Conservation (phyloP, 768 basidiomycete genomes). For the Neoboletus magnificus region DNA sequence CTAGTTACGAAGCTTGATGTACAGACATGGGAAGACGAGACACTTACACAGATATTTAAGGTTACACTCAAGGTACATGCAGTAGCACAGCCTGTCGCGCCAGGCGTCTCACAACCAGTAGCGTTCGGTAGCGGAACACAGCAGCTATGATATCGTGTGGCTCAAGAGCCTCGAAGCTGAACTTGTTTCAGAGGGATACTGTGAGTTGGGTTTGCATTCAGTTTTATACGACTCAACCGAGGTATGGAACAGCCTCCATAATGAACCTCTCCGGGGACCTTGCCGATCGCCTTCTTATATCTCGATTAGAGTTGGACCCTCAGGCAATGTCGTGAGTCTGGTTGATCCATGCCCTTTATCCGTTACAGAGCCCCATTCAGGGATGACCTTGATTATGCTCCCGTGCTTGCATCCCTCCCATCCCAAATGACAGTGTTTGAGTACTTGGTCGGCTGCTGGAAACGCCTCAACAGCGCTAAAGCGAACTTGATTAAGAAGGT, state of each 20-base stretch:
- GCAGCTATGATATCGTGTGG: conserved; percentile 73
- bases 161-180: conserved; percentile 74
- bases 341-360: conserved; percentile 2
- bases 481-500: conserved; percentile 65
- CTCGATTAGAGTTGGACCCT: conserved; percentile 79
- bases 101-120: conserved; percentile 26
- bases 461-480: conserved; percentile 63
- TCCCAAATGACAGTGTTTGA: conserved; percentile 79
- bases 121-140: conserved; percentile 58
- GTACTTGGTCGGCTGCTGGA: conserved; percentile 91
- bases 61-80: conserved; percentile 74
- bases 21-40: conserved; percentile 70
- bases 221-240: background rate
- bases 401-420: conserved; percentile 75
- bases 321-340: conserved; percentile 60
- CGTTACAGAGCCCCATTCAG: conserved; percentile 32
- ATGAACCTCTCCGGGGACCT: conserved; percentile 53
- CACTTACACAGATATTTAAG: conserved; percentile 63
- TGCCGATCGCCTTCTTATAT: conserved; percentile 76
- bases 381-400: conserved; percentile 70
- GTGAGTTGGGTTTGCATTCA: conserved; percentile 28
- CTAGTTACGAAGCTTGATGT: conserved; percentile 47
- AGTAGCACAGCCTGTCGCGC: background rate
- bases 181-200: conserved; percentile 53
- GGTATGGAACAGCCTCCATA: conserved; percentile 30